A percentile compares a stretch with the other conserved stretches of the same genome.
phyloP scores from a whole-genome alignment of 345 rosid species.

The Nasturtium officinale region DNA sequence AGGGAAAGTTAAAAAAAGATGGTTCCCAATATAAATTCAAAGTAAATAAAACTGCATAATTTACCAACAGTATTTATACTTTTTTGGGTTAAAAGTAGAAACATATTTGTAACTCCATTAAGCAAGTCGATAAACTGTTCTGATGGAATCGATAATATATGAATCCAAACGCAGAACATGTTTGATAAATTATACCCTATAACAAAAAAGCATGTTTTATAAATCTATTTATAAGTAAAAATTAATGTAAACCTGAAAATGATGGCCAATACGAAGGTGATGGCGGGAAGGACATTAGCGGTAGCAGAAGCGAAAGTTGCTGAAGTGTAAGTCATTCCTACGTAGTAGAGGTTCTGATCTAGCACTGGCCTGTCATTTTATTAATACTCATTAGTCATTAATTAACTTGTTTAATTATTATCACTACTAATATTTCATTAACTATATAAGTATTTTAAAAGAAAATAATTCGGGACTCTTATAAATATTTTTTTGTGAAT shows the following conservation, averaged over 20 bases:
- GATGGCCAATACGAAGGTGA: constrained; percentile 80
- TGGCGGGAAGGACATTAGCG: constrained; percentile 71
- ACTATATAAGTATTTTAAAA: background rate
- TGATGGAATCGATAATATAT: constrained; percentile 4
- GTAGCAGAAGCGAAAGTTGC: constrained; percentile 88
- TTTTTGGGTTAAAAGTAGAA: background rate
- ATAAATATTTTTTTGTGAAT: background rate
- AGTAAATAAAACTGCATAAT: background rate
- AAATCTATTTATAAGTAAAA: background rate
- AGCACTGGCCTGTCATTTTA: constrained; percentile 77
- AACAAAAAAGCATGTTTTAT: no score
- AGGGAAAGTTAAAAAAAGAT: constrained; percentile 21
- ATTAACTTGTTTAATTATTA: background rate
- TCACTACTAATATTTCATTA: background rate
- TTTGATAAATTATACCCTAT: background rate
- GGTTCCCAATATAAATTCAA: constrained; percentile 28
- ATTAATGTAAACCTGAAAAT: constrained; percentile 62
- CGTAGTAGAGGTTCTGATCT: constrained; percentile 80
- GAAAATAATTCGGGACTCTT: background rate
- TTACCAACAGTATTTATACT: background rate
- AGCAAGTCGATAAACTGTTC: background rate
- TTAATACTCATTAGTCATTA: background rate
- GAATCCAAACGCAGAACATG: background rate
- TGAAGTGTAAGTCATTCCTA: constrained; percentile 90
- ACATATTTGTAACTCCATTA: background rate